Conservation (phyloP, 129 eudicot species). For the Escallonia herrerae region DNA sequence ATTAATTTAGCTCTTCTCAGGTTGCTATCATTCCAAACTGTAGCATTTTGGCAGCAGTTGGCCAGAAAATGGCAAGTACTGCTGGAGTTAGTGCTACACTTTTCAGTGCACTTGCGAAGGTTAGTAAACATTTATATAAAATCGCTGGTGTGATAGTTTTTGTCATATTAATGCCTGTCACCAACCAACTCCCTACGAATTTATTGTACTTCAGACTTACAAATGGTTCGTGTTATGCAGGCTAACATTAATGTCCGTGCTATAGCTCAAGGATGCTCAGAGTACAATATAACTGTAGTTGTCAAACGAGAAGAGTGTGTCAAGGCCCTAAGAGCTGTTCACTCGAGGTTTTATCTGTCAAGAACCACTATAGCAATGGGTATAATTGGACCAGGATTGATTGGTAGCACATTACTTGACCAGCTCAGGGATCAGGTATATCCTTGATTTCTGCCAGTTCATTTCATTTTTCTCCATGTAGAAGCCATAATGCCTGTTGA, state of each 20-base stretch:
- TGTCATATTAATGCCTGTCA: too few species aligned
- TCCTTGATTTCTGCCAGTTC: constrained; percentile 1
- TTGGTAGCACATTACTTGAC: constrained; percentile 90
- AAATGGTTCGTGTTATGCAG: constrained; percentile 35
- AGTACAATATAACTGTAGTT: constrained; percentile 93
- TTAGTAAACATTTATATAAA: constrained; percentile 10
- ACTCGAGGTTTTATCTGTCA: constrained; percentile 92
- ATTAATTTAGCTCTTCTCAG: constrained; percentile 28
- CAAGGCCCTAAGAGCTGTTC: constrained; percentile 88
- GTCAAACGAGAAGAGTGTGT: constrained; percentile 90
- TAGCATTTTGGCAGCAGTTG: constrained; percentile 97
- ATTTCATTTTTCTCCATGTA: constrained; percentile 1
- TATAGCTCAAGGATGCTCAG: constrained; percentile 99
- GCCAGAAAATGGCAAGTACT: constrained; percentile 99
- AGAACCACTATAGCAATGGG: constrained; percentile 93
- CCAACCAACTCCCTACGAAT: too few species aligned
- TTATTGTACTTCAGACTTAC: not conserved
- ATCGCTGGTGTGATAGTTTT: too few species aligned
- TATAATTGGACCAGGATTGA: constrained; percentile 94
- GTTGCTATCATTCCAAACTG: constrained; percentile 83
- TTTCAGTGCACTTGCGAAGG: constrained; percentile 95
- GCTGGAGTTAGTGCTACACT: constrained; percentile 99
- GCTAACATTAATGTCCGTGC: constrained; percentile 93
- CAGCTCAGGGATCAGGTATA: constrained; percentile 93
- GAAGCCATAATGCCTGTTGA: not conserved